Evolutionary conservation across 2,329 filamentous ascomycete species (phyloP).

Genomic region (Neonectria magnoliae): DNA sequence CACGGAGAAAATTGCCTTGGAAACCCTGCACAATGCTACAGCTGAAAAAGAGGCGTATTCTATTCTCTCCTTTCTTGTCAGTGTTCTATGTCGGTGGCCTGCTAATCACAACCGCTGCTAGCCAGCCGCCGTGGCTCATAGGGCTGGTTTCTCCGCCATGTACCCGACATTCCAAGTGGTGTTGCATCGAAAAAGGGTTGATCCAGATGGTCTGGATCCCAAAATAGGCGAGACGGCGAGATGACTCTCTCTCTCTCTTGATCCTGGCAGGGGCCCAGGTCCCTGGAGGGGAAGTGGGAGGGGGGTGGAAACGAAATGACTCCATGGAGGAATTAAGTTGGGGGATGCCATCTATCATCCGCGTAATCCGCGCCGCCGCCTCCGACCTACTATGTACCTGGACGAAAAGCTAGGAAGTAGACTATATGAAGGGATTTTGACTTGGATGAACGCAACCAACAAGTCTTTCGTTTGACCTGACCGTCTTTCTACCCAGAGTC

Average conservation of each 20-base stretch:
- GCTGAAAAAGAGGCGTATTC: slow-evolving; percentile 4
- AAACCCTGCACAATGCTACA: neutral
- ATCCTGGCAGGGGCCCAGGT: slow-evolving; percentile 9
- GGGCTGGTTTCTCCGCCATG: slow-evolving; percentile 31
- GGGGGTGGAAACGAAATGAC: slow-evolving; percentile 24
- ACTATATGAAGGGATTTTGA: neutral
- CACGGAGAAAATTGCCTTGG: neutral
- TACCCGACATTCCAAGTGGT: slow-evolving; percentile 1
- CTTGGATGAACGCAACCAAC: neutral
- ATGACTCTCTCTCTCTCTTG: slow-evolving; percentile 10
- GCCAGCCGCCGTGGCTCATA: slow-evolving; percentile 34
- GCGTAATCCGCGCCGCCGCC: neutral
- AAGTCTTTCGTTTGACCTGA: neutral
- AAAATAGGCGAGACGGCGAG: slow-evolving; percentile 35
- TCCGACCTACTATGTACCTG: neutral
- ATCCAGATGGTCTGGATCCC: slow-evolving; percentile 5
- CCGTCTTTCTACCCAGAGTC: neutral
- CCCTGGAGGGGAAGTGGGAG: slow-evolving; percentile 10
- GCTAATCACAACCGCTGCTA: neutral
- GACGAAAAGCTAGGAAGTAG: neutral
- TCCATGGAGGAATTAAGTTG: slow-evolving; percentile 14
- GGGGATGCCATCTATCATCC: neutral
- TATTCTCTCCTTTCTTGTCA: neutral
- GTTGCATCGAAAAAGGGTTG: slow-evolving; percentile 1
- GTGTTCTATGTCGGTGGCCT: neutral